phyloP scores from a whole-genome alignment of 1,284 basidiomycete species.

The Ustilago nuda region DNA sequence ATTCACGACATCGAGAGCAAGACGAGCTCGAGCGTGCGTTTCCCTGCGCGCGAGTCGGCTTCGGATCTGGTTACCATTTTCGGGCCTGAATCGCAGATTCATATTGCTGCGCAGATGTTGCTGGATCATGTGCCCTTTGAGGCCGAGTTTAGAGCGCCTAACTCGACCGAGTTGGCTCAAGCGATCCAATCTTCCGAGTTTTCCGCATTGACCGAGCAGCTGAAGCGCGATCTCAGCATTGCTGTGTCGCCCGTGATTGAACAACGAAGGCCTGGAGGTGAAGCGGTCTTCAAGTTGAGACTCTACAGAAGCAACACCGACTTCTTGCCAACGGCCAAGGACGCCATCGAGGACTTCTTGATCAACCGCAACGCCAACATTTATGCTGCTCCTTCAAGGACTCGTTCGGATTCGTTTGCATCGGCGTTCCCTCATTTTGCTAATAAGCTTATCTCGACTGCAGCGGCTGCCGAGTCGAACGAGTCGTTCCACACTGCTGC shows the following conservation, averaged over 20 bases:
- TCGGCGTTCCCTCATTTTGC: constrained; percentile 97
- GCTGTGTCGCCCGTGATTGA: constrained; percentile 79
- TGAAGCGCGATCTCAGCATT: constrained; percentile 94
- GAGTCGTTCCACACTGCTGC: constrained; percentile 57
- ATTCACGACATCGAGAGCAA: constrained; percentile 96
- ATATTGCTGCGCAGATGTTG: constrained; percentile 95
- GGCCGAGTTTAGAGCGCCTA: constrained; percentile 91
- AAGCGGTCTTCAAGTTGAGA: constrained; percentile 89
- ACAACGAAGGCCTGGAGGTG: constrained; percentile 71
- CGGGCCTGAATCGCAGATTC: constrained; percentile 95
- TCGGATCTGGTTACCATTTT: constrained; percentile 92
- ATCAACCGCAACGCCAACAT: constrained; percentile 78
- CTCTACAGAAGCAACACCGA: constrained; percentile 83
- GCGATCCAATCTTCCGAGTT: constrained; percentile 84
- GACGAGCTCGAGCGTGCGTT: constrained; percentile 92
- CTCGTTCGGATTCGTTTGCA: constrained; percentile 86
- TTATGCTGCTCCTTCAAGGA: constrained; percentile 69
- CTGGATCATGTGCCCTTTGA: constrained; percentile 95
- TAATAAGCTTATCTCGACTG: constrained; percentile 78
- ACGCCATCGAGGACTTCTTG: constrained; percentile 92
- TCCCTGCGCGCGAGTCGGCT: constrained; percentile 94
- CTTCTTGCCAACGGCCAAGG: constrained; percentile 86
- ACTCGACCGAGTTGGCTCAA: constrained; percentile 78
- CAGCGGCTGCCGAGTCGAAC: constrained; percentile 52
- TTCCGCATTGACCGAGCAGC: constrained; percentile 81